Conservation (phyloP, 345 rosid species). For the Ceriops tagal region DNA sequence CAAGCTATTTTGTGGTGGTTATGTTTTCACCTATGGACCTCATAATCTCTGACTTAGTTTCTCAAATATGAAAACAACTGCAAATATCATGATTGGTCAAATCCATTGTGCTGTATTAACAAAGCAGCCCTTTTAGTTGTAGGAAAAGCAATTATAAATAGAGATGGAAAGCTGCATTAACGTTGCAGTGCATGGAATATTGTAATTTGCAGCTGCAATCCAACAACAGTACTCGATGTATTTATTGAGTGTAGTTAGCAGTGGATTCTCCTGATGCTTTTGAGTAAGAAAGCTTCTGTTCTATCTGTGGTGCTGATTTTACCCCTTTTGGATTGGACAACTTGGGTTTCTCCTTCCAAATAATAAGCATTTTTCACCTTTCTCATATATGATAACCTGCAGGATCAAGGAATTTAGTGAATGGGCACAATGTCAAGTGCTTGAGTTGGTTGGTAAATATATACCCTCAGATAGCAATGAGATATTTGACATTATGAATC, state of each 20-base stretch:
- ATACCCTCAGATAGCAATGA: constrained; percentile 81
- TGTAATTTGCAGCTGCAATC: not conserved
- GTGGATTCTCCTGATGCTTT: not conserved
- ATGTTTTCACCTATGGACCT: not conserved
- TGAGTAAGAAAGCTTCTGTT: not conserved
- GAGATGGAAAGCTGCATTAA: not conserved
- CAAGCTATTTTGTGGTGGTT: not conserved
- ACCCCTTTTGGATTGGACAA: not conserved
- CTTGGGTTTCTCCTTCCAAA: constrained; percentile 7
- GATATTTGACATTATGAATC: constrained; percentile 97
- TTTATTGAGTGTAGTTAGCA: not conserved
- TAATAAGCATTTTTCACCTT: not conserved
- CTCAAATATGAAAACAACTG: too few species aligned
- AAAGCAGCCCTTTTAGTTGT: not conserved
- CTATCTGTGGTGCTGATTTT: not conserved
- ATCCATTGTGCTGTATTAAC: too few species aligned
- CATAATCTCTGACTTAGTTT: not conserved
- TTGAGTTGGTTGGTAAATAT: constrained; percentile 86
- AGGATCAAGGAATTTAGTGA: constrained; percentile 92
- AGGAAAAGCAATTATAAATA: not conserved
- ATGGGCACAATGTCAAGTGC: constrained; percentile 97
- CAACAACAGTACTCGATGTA: not conserved
- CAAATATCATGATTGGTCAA: too few species aligned
- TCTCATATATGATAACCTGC: constrained; percentile 27
- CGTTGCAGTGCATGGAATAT: not conserved